These are phyloP conservation scores for Microsporum ferrugineum DNA, from an alignment of 2,329 filamentous ascomycete genomes.

Conservation along the genomic window DNA sequence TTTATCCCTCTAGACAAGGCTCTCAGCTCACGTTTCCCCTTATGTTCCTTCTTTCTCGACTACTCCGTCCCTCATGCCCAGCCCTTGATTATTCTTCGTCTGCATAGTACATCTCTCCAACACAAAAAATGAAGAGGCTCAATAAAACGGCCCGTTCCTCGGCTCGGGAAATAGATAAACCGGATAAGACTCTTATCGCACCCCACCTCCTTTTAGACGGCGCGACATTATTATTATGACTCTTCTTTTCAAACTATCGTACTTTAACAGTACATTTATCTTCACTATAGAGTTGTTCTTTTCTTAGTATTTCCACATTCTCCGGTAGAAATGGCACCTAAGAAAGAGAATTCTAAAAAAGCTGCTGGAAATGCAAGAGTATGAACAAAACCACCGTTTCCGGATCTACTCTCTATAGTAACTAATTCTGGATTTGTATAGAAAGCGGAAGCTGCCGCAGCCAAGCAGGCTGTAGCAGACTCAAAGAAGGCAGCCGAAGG, in stretches of 20 bases:
- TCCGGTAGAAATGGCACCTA: constrained; percentile 53
- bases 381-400: constrained; percentile 12
- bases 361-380: constrained; percentile 64
- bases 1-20: not conserved
- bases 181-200: constrained; percentile 4
- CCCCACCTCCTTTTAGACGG: not conserved
- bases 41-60: not conserved
- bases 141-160: not conserved
- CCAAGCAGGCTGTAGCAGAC: constrained; percentile 63
- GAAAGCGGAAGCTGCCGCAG: constrained; percentile 78
- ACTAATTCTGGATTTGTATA: constrained; percentile 29
- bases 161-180: not conserved
- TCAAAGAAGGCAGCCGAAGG: constrained; percentile 56
- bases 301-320: not conserved
- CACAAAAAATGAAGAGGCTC: not conserved
- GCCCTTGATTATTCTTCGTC: not conserved
- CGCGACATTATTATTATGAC: not conserved
- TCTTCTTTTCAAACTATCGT: not conserved
- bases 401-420: not conserved
- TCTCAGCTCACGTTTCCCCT: not conserved
- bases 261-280: not conserved
- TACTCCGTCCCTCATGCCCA: not conserved
- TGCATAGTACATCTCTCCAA: no score
- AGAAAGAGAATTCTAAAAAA: constrained; percentile 80
- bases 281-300: not conserved